Conservation (phyloP, 306 rosid genomes). For the Medicago arabica region DNA sequence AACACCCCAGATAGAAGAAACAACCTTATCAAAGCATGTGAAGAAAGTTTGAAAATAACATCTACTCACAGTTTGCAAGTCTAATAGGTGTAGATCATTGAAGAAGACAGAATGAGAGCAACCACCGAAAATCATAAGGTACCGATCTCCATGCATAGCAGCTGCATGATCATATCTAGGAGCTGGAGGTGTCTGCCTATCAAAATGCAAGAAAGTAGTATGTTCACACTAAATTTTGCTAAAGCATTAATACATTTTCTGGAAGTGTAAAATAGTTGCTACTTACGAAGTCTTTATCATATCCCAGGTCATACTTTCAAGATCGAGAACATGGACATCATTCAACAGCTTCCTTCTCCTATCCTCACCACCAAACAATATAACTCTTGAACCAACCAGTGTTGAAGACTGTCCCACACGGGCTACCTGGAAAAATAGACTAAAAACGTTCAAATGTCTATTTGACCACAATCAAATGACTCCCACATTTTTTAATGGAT, state of each 20-base stretch:
- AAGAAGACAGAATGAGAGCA: slow-evolving; percentile 92
- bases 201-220: slow-evolving; percentile 57
- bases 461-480: slow-evolving; percentile 39
- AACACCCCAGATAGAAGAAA: slow-evolving; percentile 35
- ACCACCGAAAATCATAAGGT: slow-evolving; percentile 92
- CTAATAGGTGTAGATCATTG: slow-evolving; percentile 88
- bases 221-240: slow-evolving; percentile 40
- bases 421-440: slow-evolving; percentile 64
- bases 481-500: slow-evolving; percentile 21
- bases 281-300: slow-evolving; percentile 70
- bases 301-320: slow-evolving; percentile 89
- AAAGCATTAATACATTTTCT: slow-evolving; percentile 30
- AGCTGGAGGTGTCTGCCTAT: slow-evolving; percentile 92
- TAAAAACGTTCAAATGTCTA: slow-evolving; percentile 37
- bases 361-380: slow-evolving; percentile 97
- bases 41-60: slow-evolving; percentile 13
- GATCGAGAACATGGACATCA: slow-evolving; percentile 81
- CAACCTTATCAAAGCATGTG: slow-evolving; percentile 22
- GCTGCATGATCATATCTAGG: slow-evolving; percentile 95
- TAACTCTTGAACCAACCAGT: slow-evolving; percentile 80
- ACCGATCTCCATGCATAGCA: slow-evolving; percentile 70
- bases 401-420: slow-evolving; percentile 90
- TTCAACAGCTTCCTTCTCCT: slow-evolving; percentile 77
- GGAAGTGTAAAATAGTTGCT: slow-evolving; percentile 48
- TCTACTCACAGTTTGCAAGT: slow-evolving; percentile 78